Base-by-base conservation (phyloP, 2,329 filamentous ascomycete genomes). In the Beauveria varroae region DNA sequence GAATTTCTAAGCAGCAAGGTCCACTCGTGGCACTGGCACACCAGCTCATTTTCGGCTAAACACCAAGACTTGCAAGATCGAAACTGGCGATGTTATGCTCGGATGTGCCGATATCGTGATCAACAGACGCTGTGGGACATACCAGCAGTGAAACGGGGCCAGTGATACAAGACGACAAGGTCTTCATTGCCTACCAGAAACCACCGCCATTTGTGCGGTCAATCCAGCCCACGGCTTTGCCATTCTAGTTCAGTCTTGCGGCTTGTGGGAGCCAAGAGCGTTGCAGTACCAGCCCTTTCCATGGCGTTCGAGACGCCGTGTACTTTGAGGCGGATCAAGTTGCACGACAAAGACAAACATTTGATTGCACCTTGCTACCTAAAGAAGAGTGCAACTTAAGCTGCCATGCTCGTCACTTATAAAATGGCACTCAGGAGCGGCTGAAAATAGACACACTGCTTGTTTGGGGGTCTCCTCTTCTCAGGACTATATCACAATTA, bases 1-100 rank as follows among this genome's bases (percentile, higher is more conserved):
- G 49, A 22, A 60, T 54, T 60, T 60, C 57, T 60, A 60, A 60
- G 57, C 57, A 40, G 16, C 24, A 26, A 44, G 40, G 40, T 60
- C 50, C 57, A 60, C 57, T 40, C 2, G 5, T n/a, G 18, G 28
- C n/a, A 37, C 26, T 53, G 24, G n/a, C 24, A 26, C 57, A 40
- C 44, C 40, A 24, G 16, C 30, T 24, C 9, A 10, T 34, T 26
- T 41, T 44, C 37, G 28, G 34, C 46, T 50, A 2, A 51, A 30
- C 22, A 10, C 41, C 12, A 24, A 18, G 3, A 18, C 10, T 5
- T 2, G 24, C 8, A 34, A 28, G 12, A 10, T 37, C 34, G 12
- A 5, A 37, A n/a, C 24, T 26, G 6, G 4, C 26, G 30, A 44
- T 12, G 51, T 5, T n/a, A 9, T 18, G 8, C 34, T 16, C 10